These are phyloP conservation scores for Pestalotiopsis fici DNA, from an alignment of 2,329 filamentous ascomycete species.

Conservation along the genomic window DNA sequence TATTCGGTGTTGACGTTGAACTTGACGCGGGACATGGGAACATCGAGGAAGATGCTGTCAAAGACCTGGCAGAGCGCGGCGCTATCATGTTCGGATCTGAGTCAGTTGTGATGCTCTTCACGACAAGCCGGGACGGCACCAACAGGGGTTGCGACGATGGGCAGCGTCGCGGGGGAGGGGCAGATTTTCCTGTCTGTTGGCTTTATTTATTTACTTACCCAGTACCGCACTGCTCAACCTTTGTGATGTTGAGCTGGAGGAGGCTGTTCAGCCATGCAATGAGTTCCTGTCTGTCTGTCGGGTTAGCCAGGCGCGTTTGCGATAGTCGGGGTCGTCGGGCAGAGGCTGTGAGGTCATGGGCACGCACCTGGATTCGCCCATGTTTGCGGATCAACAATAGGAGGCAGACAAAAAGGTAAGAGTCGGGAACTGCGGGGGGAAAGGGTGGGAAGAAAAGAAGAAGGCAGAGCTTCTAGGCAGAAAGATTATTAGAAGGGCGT, in stretches of 20 bases:
- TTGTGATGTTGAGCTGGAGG: conserved; percentile 95
- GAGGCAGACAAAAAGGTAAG: neutral
- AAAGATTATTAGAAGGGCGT: neutral
- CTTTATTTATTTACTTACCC: conserved; percentile 62
- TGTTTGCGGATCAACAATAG: conserved; percentile 12
- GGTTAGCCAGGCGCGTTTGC: neutral
- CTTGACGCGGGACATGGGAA: conserved; percentile 94
- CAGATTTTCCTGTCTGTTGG: conserved; percentile 26
- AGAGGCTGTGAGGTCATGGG: conserved; percentile 11
- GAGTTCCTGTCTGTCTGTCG: conserved; percentile 78
- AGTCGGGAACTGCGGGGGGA: neutral
- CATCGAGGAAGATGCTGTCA: conserved; percentile 95
- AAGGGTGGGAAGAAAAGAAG: neutral
- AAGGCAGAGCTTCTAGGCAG: neutral
- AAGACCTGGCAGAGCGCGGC: conserved; percentile 96
- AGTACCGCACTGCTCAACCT: conserved; percentile 98
- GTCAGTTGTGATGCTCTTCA: neutral
- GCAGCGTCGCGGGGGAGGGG: conserved; percentile 26
- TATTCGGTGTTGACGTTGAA: conserved; percentile 98
- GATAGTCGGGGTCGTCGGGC: neutral
- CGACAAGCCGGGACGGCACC: neutral
- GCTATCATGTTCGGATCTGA: conserved; percentile 47
- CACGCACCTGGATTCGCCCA: conserved; percentile 27
- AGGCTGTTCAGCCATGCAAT: conserved; percentile 97
- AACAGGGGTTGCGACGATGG: neutral